A percentile compares a stretch with the other conserved stretches of the same genome.
Conservation (phyloP, 495 filamentous ascomycete species). For the Trypethelium eluteriae region DNA sequence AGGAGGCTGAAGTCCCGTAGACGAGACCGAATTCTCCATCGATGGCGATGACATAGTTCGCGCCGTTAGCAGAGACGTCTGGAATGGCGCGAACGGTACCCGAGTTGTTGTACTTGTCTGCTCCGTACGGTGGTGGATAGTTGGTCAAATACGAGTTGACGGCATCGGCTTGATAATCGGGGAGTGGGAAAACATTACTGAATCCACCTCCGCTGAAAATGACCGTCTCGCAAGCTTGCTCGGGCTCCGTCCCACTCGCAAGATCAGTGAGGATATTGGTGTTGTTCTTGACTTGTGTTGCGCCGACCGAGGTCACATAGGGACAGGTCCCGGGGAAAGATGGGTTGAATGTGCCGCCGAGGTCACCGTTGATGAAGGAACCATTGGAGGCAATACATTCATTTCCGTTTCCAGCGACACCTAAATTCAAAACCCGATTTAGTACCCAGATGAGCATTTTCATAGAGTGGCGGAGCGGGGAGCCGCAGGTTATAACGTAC, state of each 20-base stretch:
- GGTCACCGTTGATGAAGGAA: constrained; percentile 26
- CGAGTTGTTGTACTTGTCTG: constrained; percentile 49
- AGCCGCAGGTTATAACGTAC: constrained; percentile 27
- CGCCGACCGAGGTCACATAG: constrained; percentile 45
- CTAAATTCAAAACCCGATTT: neutral
- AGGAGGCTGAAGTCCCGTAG: constrained; percentile 12
- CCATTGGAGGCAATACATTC: neutral
- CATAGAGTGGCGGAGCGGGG: neutral
- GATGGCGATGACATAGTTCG: constrained; percentile 9
- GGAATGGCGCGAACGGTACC: constrained; percentile 55
- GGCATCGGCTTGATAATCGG: constrained; percentile 48
- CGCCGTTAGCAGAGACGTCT: constrained; percentile 49
- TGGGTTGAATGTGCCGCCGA: constrained; percentile 37
- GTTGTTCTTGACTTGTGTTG: constrained; percentile 37
- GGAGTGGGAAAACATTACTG: constrained; percentile 55
- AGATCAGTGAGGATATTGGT: constrained; percentile 23
- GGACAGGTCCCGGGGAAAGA: constrained; percentile 46
- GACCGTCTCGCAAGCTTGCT: constrained; percentile 8
- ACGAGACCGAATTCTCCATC: neutral
- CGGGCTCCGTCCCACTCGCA: neutral
- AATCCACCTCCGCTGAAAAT: constrained; percentile 51
- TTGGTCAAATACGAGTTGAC: constrained; percentile 45
- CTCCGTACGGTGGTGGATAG: constrained; percentile 41
- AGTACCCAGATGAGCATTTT: too few relatives aligned
- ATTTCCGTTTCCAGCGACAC: neutral